Conservation (phyloP, 1,284 basidiomycete genomes). For the Cryptococcus sp. region DNA sequence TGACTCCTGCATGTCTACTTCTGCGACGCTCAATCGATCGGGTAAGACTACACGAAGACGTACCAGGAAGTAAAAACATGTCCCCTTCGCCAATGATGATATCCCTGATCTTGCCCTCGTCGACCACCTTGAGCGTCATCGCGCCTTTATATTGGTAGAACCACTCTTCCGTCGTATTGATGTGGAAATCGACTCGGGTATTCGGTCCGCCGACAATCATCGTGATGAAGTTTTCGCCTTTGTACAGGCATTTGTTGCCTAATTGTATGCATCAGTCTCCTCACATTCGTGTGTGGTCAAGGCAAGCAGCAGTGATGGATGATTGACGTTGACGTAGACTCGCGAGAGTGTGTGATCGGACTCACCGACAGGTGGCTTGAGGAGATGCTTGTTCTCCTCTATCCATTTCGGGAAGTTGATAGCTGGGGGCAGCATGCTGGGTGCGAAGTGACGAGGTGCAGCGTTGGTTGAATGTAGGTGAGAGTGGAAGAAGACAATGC, state of each 20-base stretch:
- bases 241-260: constrained; percentile 83
- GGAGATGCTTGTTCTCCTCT: constrained; percentile 69
- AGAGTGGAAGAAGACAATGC: too few relatives aligned
- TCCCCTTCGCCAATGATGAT: constrained; percentile 90
- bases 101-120: constrained; percentile 82
- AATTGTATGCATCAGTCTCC: background rate
- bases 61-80: constrained; percentile 92
- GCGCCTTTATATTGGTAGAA: constrained; percentile 92
- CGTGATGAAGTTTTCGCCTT: constrained; percentile 78
- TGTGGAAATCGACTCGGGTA: constrained; percentile 85
- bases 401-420: constrained; percentile 87
- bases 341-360: constrained; percentile 1
- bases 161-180: constrained; percentile 96
- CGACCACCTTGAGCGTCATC: constrained; percentile 85
- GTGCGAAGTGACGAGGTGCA: too few relatives aligned
- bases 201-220: constrained; percentile 95
- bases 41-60: constrained; percentile 23
- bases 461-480: too few relatives aligned
- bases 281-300: background rate
- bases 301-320: background rate
- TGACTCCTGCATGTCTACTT: background rate
- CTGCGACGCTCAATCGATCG: background rate
- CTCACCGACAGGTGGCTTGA: constrained; percentile 78
- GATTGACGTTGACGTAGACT: background rate
- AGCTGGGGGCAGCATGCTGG: constrained; percentile 55